Base-by-base conservation (phyloP, 1,284 basidiomycete genomes). In the Chondrostereum purpureum region DNA sequence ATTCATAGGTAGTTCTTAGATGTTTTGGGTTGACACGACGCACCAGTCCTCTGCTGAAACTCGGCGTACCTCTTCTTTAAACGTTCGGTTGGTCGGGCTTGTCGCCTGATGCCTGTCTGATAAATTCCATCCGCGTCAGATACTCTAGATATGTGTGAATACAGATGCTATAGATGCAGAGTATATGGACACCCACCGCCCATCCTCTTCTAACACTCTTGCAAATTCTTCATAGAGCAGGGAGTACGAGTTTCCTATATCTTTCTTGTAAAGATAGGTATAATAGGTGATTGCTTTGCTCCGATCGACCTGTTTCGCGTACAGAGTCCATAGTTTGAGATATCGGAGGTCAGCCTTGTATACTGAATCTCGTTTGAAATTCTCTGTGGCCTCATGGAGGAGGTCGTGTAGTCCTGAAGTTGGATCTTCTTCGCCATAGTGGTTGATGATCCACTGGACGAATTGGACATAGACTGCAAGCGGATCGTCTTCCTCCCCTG, bases 271-370 rank as follows among this genome's bases (percentile, higher is more conserved):
- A 43, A 95, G 66, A 60, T 85, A 86, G 20, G 78, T 69, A 65
- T 86, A 92, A 48, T 92, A 77, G 24, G 63, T 73, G 58, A 91
- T 75, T 24, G 68, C 78, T 55, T 62, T 60, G 2, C 70, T 60
- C 50, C 68, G 68, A 52, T 80, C 73, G 48, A 87, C 74, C 52
- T 80, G 75, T 39, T 77, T 75, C 1, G 89, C 82, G 60, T 92
- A 92, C 49, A 85, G 69, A 13, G 83, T 78, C 93, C 93, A 96
- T 22, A 95, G 65, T 61, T 87, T 88, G 40, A 97, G 74, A 63
- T 97, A 96, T 33, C 94, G 77, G 44, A 88, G 66, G 67, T 98
- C 94, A 51, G 84, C 82, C 56, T 80, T 80, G 66, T 95, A 98
- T 20, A 82, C 69, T 23, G 76, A 69, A 56, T 94, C 90, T 19